Evolutionary conservation across 192 early-diverging fungal species (phyloP), one percentile per base, ranked within the genome.

Genomic region (Pilaira anomala): DNA sequence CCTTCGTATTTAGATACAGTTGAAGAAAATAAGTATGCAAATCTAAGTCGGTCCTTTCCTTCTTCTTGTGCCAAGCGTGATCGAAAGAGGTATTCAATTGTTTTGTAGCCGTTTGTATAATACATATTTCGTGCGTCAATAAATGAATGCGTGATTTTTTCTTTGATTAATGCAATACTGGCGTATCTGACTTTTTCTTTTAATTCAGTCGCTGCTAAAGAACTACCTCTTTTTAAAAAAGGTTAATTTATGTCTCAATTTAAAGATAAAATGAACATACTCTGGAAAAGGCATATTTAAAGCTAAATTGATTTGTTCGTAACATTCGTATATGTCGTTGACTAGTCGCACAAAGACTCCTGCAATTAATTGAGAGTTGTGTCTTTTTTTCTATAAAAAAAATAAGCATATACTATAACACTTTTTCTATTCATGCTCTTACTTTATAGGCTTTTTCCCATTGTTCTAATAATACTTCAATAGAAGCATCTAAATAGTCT

Each of bases 201-300:
- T 40, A 57, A 41, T 40, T 39, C 33, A 3, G 19, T 33, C n/a
- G 55, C 28, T 22, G 36, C 55, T 13, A 57, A 13, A 0, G 30
- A 21, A 40, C 55, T 57, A 4, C 19, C 55, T 40, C 55, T 57
- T 22, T 21, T 11, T 22, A 57, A 57, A 57, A 4, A 41, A 7
- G n/a, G n/a, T n/a, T n/a, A n/a, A n/a, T n/a, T n/a, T n/a, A n/a
- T n/a, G n/a, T n/a, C n/a, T n/a, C n/a, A n/a, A 54, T 25, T 24
- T 7, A 21, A 50, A 25, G 7, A 25, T 24, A 25, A 25, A 30
- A 11, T 39, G 19, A 36, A 3, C 54, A 56, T 40, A 57, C 48
- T 46, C 53, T 16, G 63, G 49, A 52, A 48, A 65, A 11, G 51
- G 52, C 63, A 65, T 65, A 29, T 52, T 45, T 39, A 65, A 56